Base-by-base conservation (phyloP, 176 grass and related monocot species). In the Themeda triandra region DNA sequence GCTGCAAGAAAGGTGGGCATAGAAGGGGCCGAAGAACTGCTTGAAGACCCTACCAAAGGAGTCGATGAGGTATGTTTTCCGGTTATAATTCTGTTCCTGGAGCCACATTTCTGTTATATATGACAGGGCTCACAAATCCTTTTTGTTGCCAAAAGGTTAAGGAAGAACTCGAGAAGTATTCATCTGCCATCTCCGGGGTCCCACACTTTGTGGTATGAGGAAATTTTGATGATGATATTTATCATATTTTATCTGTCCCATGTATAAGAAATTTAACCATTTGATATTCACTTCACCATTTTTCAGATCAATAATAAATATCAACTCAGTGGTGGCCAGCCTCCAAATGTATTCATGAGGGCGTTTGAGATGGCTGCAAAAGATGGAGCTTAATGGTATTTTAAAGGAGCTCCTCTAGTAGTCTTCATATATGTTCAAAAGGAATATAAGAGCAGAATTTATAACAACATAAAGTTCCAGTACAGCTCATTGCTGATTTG, bases 271-370 rank as follows among this genome's bases (percentile, higher is more conserved):
- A 6, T 1, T 82, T 80, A 29, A 71, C 24, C 58, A 65, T 85
- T 17, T 66, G 41, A n/a, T 53, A 15, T 28, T 30, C 31, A 71
- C 54, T 71, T 30, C 41, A 13, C 32, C 45, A 56, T 66, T 17
- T 90, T 67, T 78, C 83, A 92, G 93, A 96, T 96, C 67, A 92
- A 94, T 87, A 91, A 84, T 56, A 95, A 96, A 64, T 86, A 85
- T 86, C 81, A 92, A 72, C 81, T 96, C 39, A 98, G 93, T 59
- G 93, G 96, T 25, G 96, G 96, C 18, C 96, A 95, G 83, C 96
- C 93, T 75, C 89, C 96, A 48, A 90, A 91, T 82, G 81, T 82
- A 73, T 96, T 96, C 67, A 82, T 76, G 51, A 92, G 75, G 81
- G 89, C 89, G 10, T 96, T 99, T 60, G 81, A 91, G 66, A 68